Conservation (phyloP, 2,329 filamentous ascomycete species). For the Diaporthe longicolla region DNA sequence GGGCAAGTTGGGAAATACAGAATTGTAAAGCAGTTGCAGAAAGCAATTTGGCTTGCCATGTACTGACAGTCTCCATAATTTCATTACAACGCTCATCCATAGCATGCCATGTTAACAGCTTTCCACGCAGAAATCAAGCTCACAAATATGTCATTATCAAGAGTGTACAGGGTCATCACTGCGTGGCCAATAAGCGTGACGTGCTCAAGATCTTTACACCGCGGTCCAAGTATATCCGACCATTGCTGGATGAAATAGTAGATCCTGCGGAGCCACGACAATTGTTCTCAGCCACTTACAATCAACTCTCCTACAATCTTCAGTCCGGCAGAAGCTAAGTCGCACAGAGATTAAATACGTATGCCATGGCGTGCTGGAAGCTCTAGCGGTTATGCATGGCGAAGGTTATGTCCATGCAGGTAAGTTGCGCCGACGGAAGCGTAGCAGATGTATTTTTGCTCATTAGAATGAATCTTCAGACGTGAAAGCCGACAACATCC, state of each 20-base stretch:
- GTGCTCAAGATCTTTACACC: constrained; percentile 12
- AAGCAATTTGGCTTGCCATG: not conserved
- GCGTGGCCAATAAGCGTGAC: constrained; percentile 1
- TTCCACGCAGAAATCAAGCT: not conserved
- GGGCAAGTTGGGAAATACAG: not conserved
- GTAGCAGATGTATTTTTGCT: not conserved
- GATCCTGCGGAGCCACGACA: constrained; percentile 7
- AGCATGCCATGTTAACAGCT: not conserved
- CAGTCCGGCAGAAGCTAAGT: not conserved
- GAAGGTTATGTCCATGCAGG: constrained; percentile 19
- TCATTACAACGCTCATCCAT: not conserved
- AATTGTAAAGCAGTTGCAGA: not conserved
- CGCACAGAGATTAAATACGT: not conserved
- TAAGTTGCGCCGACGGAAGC: not conserved
- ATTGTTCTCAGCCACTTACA: constrained; percentile 3
- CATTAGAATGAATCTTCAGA: not conserved
- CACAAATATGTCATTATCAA: not conserved
- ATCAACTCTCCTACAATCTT: not conserved
- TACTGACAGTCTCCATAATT: not conserved
- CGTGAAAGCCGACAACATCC: constrained; percentile 6
- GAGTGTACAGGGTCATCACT: not conserved
- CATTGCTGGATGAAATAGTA: constrained; percentile 7
- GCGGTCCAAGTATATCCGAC: constrained; percentile 1
- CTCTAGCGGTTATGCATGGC: constrained; percentile 2
- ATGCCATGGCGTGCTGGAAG: not conserved